phyloP scores from a whole-genome alignment of 1,284 basidiomycete genomes.

The Cyathus pygmaeus region DNA sequence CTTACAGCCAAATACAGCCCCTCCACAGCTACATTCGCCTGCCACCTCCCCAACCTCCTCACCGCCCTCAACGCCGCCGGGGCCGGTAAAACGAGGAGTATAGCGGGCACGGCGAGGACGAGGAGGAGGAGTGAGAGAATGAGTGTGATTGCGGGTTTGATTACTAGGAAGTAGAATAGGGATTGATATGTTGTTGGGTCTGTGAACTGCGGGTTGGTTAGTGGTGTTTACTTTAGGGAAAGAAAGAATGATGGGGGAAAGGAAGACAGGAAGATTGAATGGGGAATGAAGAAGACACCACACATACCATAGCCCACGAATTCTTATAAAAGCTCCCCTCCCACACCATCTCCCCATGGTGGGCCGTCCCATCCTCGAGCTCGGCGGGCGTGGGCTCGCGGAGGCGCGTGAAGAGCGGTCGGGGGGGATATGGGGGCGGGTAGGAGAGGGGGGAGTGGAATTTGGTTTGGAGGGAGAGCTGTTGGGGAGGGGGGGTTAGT shows the following conservation, averaged over 20 bases:
- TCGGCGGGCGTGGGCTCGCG: slow-evolving; percentile 59
- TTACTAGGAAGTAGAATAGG: slow-evolving; percentile 84
- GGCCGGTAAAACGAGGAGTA: slow-evolving; percentile 69
- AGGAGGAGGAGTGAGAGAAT: slow-evolving; percentile 66
- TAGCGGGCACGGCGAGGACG: slow-evolving; percentile 64
- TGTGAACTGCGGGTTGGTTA: slow-evolving; percentile 62
- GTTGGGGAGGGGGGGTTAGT: not conserved
- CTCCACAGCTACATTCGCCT: slow-evolving; percentile 81
- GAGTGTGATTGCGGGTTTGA: slow-evolving; percentile 83
- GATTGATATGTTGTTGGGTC: slow-evolving; percentile 83
- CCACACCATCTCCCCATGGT: slow-evolving; percentile 40
- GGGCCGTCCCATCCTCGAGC: slow-evolving; percentile 55
- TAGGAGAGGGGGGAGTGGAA: slow-evolving; percentile 76
- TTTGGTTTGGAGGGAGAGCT: slow-evolving; percentile 73
- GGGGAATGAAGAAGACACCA: not conserved
- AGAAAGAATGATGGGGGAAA: slow-evolving; percentile 1
- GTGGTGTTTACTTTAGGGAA: not conserved
- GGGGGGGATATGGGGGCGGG: slow-evolving; percentile 65
- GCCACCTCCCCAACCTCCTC: slow-evolving; percentile 77
- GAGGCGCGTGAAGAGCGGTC: slow-evolving; percentile 74
- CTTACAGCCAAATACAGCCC: slow-evolving; percentile 68
- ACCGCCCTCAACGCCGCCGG: slow-evolving; percentile 73
- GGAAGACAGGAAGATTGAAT: not conserved
- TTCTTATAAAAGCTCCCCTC: slow-evolving; percentile 82
- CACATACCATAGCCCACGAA: slow-evolving; percentile 77